A percentile compares a stretch with the other conserved stretches of the same genome.
phyloP scores from a whole-genome alignment of 176 grass and related monocot species.

The Thinopyrum elongatum region DNA sequence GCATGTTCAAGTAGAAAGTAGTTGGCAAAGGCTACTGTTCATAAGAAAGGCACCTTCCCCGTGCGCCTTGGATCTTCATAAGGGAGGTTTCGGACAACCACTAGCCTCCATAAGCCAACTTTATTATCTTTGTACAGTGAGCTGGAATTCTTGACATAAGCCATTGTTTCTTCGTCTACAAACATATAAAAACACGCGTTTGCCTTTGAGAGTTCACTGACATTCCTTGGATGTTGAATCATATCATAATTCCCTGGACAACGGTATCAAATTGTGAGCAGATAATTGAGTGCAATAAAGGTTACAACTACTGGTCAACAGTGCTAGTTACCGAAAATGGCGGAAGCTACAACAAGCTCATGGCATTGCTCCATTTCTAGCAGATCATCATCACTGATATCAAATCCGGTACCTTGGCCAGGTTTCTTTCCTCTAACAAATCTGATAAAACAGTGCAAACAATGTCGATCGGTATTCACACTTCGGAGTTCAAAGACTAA shows the following conservation, averaged over 20 bases:
- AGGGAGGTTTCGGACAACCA: constrained; percentile 84
- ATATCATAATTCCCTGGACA: constrained; percentile 91
- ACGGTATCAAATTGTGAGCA: constrained; percentile 32
- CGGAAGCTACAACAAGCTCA: constrained; percentile 89
- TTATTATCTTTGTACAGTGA: constrained; percentile 48
- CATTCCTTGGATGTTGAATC: constrained; percentile 88
- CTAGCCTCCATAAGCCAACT: constrained; percentile 90
- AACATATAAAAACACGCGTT: constrained; percentile 98
- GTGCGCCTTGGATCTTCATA: constrained; percentile 87
- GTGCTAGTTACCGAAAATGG: constrained; percentile 79
- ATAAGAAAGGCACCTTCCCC: constrained; percentile 69
- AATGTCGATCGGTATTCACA: constrained; percentile 15
- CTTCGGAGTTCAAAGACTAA: neutral
- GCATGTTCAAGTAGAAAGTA: neutral
- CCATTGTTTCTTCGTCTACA: constrained; percentile 92
- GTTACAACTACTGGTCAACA: neutral
- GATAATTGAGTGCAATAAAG: neutral
- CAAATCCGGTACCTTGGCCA: constrained; percentile 77
- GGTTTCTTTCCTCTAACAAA: constrained; percentile 93
- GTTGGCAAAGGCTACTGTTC: neutral
- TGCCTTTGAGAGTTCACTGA: constrained; percentile 74
- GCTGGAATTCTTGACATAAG: constrained; percentile 77
- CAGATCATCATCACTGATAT: constrained; percentile 80
- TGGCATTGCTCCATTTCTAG: constrained; percentile 89
- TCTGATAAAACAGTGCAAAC: constrained; percentile 39